phyloP scores from a whole-genome alignment of 495 filamentous ascomycete species.

The Terfezia boudieri region DNA sequence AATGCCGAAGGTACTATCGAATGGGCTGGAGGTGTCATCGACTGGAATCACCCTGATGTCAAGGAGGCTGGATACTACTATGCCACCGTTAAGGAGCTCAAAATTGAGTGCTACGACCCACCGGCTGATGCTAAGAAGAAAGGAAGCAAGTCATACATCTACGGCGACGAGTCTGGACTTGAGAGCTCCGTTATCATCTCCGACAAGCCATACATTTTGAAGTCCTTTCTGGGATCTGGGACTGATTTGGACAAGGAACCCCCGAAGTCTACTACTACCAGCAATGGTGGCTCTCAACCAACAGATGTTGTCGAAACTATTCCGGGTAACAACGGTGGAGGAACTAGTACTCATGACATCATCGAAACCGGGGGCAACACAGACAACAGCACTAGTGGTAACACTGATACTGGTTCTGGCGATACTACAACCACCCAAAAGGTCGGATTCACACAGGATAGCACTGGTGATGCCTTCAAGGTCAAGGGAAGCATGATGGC shows the following conservation, averaged over 20 bases:
- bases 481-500: neutral
- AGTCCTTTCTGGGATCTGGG: conserved; percentile 56
- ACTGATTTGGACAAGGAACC: conserved; percentile 38
- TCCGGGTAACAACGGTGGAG: neutral
- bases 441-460: neutral
- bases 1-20: conserved; percentile 68
- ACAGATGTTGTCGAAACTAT: neutral
- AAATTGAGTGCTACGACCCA: conserved; percentile 64
- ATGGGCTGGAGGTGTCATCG: conserved; percentile 77
- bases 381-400: neutral
- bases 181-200: conserved; percentile 57
- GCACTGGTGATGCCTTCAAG: neutral
- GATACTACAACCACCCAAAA: neutral
- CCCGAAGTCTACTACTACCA: conserved; percentile 15
- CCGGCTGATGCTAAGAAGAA: conserved; percentile 34
- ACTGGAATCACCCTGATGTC: conserved; percentile 71
- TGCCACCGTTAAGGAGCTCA: conserved; percentile 53
- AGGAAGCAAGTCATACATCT: conserved; percentile 46
- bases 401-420: neutral
- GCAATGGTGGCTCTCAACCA: conserved; percentile 9
- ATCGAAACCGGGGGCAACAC: neutral
- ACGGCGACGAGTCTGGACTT: conserved; percentile 38
- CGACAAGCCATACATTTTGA: conserved; percentile 53
- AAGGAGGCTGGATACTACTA: conserved; percentile 73
- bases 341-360: neutral